Conservation (phyloP, 106 monocot species). For the Dendrobium huoshanense region DNA sequence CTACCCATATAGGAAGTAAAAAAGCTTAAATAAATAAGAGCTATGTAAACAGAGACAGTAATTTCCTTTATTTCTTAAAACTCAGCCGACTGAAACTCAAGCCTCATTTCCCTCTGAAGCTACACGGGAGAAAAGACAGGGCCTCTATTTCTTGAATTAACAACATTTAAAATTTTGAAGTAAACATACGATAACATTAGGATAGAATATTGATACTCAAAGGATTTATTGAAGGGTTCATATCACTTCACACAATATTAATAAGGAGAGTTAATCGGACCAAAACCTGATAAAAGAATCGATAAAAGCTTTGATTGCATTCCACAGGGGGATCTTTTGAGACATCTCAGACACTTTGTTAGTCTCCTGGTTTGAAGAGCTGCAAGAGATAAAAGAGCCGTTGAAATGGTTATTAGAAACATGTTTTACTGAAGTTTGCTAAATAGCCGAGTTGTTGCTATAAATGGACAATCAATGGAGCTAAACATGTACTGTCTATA, state of each 20-base stretch:
- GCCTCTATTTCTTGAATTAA: not conserved
- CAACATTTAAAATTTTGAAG: not conserved
- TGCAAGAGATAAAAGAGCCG: not conserved
- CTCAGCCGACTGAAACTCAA: not conserved
- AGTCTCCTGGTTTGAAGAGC: not conserved
- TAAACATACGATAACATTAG: not conserved
- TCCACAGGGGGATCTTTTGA: not conserved
- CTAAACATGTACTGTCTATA: too few relatives aligned
- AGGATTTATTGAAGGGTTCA: not conserved
- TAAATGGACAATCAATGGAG: too few relatives aligned
- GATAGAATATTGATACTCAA: not conserved
- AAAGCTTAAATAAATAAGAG: not conserved
- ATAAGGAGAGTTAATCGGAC: not conserved
- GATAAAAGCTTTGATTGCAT: not conserved
- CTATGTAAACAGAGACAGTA: not conserved
- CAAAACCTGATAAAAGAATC: slow-evolving; percentile 4
- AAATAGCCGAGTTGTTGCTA: too few relatives aligned
- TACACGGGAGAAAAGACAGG: not conserved
- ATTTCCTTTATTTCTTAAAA: too few relatives aligned
- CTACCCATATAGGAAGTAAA: not conserved
- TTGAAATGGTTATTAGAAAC: not conserved
- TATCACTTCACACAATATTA: not conserved
- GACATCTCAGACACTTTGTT: not conserved
- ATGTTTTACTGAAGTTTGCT: too few relatives aligned
- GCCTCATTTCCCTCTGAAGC: not conserved